Evolutionary conservation across 352 stramenopile genomes (phyloP).

Genomic region (Peronospora belbahrii): DNA sequence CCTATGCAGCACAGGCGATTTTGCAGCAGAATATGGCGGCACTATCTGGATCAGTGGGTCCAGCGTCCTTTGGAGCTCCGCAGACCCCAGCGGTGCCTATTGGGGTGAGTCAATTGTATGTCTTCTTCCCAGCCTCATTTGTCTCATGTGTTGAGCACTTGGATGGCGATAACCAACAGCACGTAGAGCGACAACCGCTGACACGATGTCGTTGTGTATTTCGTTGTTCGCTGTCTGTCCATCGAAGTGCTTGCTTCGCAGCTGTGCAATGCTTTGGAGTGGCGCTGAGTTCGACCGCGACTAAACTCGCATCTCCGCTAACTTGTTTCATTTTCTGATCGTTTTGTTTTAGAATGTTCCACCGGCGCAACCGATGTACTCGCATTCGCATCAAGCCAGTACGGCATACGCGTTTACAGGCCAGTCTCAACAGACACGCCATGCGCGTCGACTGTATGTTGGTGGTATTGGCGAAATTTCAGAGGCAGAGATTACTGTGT

Average conservation of each 20-base stretch:
- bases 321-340: conserved; percentile 20
- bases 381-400: conserved; percentile 16
- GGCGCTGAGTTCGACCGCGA: conserved; percentile 14
- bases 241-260: conserved; percentile 24
- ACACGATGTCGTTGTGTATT: conserved; percentile 37
- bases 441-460: conserved; percentile 95
- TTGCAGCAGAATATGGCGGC: conserved; percentile 78
- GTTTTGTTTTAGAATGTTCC: conserved; percentile 18
- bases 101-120: conserved; percentile 17
- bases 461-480: conserved; percentile 85
- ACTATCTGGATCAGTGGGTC: conserved; percentile 50
- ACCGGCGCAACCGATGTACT: conserved; percentile 10
- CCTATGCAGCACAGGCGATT: conserved; percentile 78
- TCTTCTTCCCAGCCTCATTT: neutral
- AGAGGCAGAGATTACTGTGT: conserved; percentile 82
- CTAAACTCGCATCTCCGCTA: conserved; percentile 20
- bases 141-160: conserved; percentile 1
- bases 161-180: conserved; percentile 16
- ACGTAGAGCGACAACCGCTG: conserved; percentile 33
- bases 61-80: conserved; percentile 50
- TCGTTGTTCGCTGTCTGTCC: conserved; percentile 49
- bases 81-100: conserved; percentile 13
- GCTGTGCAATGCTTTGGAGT: conserved; percentile 14
- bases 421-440: conserved; percentile 89
- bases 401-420: conserved; percentile 19